These are phyloP conservation scores for Funneliformis geosporum DNA, from an alignment of 192 early-diverging fungal species.

Conservation along the genomic window DNA sequence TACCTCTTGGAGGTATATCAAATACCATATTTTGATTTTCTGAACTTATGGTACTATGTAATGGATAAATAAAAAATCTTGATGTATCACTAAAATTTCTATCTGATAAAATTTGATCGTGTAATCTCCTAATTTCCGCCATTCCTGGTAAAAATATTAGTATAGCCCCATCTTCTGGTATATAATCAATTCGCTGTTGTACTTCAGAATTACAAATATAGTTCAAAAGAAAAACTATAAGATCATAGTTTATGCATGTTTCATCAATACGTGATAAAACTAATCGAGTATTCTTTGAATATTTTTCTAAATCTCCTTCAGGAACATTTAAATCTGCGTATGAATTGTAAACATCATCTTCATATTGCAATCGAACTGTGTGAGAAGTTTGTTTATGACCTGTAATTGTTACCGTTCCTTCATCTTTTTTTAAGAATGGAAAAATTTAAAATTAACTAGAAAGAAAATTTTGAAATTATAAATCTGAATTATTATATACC, in stretches of 20 bases:
- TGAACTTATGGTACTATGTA: constrained; percentile 71
- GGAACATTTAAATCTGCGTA: constrained; percentile 25
- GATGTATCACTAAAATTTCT: constrained; percentile 50
- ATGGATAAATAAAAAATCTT: constrained; percentile 46
- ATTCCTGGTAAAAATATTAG: constrained; percentile 77
- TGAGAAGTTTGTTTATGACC: constrained; percentile 37
- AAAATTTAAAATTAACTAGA: background rate
- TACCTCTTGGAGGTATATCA: constrained; percentile 44
- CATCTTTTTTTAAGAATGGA: constrained; percentile 22
- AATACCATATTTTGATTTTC: constrained; percentile 73
- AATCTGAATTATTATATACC: constrained; percentile 22
- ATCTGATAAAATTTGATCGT: constrained; percentile 52
- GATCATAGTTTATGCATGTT: constrained; percentile 65
- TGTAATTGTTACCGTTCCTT: constrained; percentile 40
- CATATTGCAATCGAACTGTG: constrained; percentile 40
- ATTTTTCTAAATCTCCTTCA: constrained; percentile 42
- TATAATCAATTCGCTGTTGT: constrained; percentile 40
- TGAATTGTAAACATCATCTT: constrained; percentile 35
- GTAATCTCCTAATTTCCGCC: constrained; percentile 68
- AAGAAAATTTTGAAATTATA: background rate
- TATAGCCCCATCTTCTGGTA: constrained; percentile 54
- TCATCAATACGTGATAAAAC: constrained; percentile 56
- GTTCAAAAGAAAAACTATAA: constrained; percentile 59
- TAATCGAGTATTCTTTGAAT: constrained; percentile 43
- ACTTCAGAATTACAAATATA: constrained; percentile 58